Percentiles rank a stretch among this genome's conserved stretches.
phyloP scores from a whole-genome alignment of 1,284 basidiomycete species.

The Polyporus tsugae region DNA sequence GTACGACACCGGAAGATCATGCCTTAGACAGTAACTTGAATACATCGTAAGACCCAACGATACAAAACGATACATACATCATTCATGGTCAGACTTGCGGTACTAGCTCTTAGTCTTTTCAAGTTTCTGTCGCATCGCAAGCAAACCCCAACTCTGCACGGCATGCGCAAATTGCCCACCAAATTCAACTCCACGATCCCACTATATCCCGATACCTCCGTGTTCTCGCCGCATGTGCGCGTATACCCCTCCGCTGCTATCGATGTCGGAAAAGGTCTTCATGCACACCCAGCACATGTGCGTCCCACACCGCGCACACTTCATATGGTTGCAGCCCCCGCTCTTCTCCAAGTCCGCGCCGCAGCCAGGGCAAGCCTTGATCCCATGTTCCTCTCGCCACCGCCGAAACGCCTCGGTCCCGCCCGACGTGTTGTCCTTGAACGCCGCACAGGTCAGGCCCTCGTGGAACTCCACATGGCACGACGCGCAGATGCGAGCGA shows the following conservation, averaged over 20 bases:
- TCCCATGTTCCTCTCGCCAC: slow-evolving; percentile 42
- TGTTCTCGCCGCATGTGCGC: slow-evolving; percentile 31
- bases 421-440: slow-evolving; percentile 34
- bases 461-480: slow-evolving; percentile 45
- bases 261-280: slow-evolving; percentile 28
- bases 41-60: too few species aligned
- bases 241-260: slow-evolving; percentile 30
- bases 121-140: too few species aligned
- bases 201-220: slow-evolving; percentile 22
- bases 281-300: slow-evolving; percentile 37
- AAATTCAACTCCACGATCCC: too few species aligned
- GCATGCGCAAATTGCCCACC: too few species aligned
- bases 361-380: slow-evolving; percentile 48
- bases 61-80: too few species aligned
- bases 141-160: too few species aligned
- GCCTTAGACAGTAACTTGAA: too few species aligned
- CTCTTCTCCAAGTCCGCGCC: slow-evolving; percentile 44
- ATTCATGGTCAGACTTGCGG: too few species aligned
- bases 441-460: slow-evolving; percentile 41
- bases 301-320: slow-evolving; percentile 28
- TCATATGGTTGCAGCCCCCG: slow-evolving; percentile 37
- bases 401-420: slow-evolving; percentile 36
- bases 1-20: too few species aligned
- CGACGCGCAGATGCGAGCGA: slow-evolving; percentile 38
- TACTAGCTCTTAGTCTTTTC: too few species aligned